Base-by-base conservation (phyloP, 352 stramenopile species). In the Pythium diclinum region DNA sequence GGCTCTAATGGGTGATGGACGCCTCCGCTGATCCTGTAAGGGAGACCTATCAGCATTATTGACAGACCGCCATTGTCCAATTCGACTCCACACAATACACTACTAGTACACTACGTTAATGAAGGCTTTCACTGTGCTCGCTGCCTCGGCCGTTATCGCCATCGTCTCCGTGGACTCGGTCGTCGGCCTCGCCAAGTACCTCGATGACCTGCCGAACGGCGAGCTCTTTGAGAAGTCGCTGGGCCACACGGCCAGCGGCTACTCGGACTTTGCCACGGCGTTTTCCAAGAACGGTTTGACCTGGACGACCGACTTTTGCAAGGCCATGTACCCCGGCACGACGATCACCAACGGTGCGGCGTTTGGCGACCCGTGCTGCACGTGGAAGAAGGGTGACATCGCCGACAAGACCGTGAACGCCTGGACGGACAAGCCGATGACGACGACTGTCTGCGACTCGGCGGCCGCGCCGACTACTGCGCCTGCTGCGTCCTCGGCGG, bases 91-190 rank as follows among this genome's bases (percentile, higher is more conserved):
- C 4, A 47, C 14, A 28, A 28, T 28, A 28, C 40, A 47, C 40
- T 9, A 47, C 14, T 14, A 47, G 17, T 19, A 10, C 11, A 47
- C 40, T 14, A 47, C 33, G 16, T 67, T 2, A 36, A 74, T 71
- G 73, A 97, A 95, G 74, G 91, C 89, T 68, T 85, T 74, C 55
- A 80, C 83, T 40, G 71, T 92, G 28, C 67, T 94, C 56, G 77
- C 76, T 34, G 72, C 90, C 59, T 67, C 92, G 36, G 73, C 95
- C 49, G 76, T 94, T 30, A 74, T 87, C 53, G 92, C 85, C 42
- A 89, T 94, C 66, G 11, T 61, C 38, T 74, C 93, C 55, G 81
- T 96, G 74, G 83, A 87, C 9, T 94, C 89, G 74, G 81, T 83
- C 23, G 74, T 88, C 13, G 69, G 56, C 38, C 48, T 66, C 40